Evolutionary conservation across 169 alveolate species (phyloP).

Genomic region (Ophryocystis elektroscirrha): DNA sequence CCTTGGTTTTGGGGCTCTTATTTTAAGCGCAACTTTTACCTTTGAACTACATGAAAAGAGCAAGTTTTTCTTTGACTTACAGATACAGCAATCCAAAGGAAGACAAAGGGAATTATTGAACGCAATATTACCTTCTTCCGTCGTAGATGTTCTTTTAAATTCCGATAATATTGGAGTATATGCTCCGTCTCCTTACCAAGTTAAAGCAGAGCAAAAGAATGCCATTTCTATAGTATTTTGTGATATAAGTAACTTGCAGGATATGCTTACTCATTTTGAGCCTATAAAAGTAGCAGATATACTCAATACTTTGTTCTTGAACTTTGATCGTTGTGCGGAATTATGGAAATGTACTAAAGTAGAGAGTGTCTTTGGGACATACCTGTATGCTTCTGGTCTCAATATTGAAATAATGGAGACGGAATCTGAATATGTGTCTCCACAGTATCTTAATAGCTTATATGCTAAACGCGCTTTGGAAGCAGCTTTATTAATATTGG

Average conservation of each 20-base stretch:
- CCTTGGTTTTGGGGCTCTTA: too few relatives aligned
- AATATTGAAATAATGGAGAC: slow-evolving; percentile 10
- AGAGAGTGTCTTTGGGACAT: slow-evolving; percentile 67
- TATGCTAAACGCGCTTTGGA: too few relatives aligned
- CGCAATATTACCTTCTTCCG: slow-evolving; percentile 59
- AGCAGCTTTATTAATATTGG: too few relatives aligned
- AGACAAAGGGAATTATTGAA: slow-evolving; percentile 58
- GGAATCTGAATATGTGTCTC: too few relatives aligned
- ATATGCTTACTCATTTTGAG: slow-evolving; percentile 62
- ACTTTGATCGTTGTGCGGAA: slow-evolving; percentile 77
- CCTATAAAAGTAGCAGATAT: slow-evolving; percentile 72
- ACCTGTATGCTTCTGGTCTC: slow-evolving; percentile 66
- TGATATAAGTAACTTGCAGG: slow-evolving; percentile 82
- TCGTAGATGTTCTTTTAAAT: slow-evolving; percentile 52
- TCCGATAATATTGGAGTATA: slow-evolving; percentile 33
- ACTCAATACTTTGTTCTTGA: slow-evolving; percentile 65
- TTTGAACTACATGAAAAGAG: slow-evolving; percentile 47
- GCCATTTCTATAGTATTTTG: slow-evolving; percentile 79
- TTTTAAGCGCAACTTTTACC: too few relatives aligned
- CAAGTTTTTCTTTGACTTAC: slow-evolving; percentile 36
- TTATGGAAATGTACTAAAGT: slow-evolving; percentile 61
- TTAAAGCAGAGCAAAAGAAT: slow-evolving; percentile 61
- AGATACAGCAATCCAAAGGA: slow-evolving; percentile 40
- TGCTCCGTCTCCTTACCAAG: background rate
- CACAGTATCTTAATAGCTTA: too few relatives aligned